A percentile compares a stretch with the other conserved stretches of the same genome.
phyloP scores from a whole-genome alignment of 108 stramenopile species.

The Stephanodiscus minutulus region DNA sequence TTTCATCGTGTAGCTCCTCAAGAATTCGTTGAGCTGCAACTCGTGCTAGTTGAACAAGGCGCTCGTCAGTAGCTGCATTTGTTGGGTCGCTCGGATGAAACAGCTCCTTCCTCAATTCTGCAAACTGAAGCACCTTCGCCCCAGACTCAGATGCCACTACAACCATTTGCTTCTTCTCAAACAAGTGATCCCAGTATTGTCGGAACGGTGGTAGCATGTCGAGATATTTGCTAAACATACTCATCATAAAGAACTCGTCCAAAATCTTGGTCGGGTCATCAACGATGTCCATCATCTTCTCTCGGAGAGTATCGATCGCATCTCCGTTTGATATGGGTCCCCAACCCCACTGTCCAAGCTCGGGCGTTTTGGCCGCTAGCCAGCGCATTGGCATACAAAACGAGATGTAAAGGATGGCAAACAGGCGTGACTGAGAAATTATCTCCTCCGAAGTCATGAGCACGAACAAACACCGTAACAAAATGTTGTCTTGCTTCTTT shows the following conservation, averaged over 20 bases:
- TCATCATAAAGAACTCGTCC: slow-evolving; percentile 9
- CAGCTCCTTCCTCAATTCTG: neutral
- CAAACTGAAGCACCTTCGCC: slow-evolving; percentile 10
- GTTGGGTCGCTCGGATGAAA: slow-evolving; percentile 1
- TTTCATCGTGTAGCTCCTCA: slow-evolving; percentile 15
- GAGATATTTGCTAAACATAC: slow-evolving; percentile 2
- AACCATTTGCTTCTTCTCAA: slow-evolving; percentile 10
- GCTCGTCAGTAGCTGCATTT: too few species aligned
- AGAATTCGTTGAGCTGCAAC: slow-evolving; percentile 13
- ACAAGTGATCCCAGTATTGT: slow-evolving; percentile 12
- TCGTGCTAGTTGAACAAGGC: neutral
- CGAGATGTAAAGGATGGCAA: slow-evolving; percentile 9
- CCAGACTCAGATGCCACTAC: slow-evolving; percentile 11
- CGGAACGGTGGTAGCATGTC: slow-evolving; percentile 8
- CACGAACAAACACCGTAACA: slow-evolving; percentile 4
- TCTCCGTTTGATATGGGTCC: neutral
- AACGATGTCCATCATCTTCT: slow-evolving; percentile 2
- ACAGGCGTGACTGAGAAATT: slow-evolving; percentile 8
- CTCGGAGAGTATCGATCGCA: neutral
- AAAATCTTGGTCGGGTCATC: neutral
- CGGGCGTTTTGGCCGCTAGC: neutral
- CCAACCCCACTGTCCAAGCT: slow-evolving; percentile 6
- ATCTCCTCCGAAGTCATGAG: slow-evolving; percentile 7
- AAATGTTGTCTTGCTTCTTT: slow-evolving; percentile 1
- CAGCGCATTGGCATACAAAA: neutral